These are phyloP conservation scores for Penicillium sp. DNA, from an alignment of 2,329 filamentous ascomycete species.

Conservation along the genomic window DNA sequence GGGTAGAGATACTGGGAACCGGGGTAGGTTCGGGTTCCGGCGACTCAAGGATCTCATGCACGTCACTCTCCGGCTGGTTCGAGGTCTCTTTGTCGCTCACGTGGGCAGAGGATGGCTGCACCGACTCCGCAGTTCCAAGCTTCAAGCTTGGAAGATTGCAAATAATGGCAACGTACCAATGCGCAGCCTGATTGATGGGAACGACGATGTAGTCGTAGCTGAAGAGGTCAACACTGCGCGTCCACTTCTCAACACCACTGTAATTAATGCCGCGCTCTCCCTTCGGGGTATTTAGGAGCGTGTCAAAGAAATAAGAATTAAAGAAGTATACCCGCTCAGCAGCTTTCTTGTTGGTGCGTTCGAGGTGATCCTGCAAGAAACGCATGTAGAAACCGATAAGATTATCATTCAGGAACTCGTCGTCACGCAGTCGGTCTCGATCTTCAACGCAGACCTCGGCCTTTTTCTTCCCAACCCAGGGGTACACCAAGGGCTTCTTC, in stretches of 20 bases:
- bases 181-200: conserved; percentile 79
- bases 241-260: conserved; percentile 82
- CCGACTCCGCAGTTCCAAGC: conserved; percentile 18
- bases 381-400: conserved; percentile 84
- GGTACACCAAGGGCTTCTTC: conserved; percentile 45
- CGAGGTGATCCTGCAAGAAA: conserved; percentile 63
- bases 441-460: conserved; percentile 46
- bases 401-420: conserved; percentile 88
- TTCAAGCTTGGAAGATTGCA: conserved; percentile 75
- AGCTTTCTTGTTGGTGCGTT: conserved; percentile 54
- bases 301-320: conserved; percentile 88
- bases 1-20: conserved; percentile 7
- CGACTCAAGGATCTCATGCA: conserved; percentile 30
- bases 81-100: conserved; percentile 10
- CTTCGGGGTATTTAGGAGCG: conserved; percentile 61
- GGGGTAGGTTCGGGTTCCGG: conserved; percentile 15
- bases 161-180: conserved; percentile 96
- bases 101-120: conserved; percentile 5
- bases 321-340: conserved; percentile 76
- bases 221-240: conserved; percentile 78
- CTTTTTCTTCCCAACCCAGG: conserved; percentile 46
- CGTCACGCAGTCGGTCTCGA: conserved; percentile 73
- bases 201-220: conserved; percentile 85
- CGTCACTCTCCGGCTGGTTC: conserved; percentile 16
- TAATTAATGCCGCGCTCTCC: conserved; percentile 69